Base-by-base conservation (phyloP, 2,329 filamentous ascomycete species). In the Fusarium armeniacum region DNA sequence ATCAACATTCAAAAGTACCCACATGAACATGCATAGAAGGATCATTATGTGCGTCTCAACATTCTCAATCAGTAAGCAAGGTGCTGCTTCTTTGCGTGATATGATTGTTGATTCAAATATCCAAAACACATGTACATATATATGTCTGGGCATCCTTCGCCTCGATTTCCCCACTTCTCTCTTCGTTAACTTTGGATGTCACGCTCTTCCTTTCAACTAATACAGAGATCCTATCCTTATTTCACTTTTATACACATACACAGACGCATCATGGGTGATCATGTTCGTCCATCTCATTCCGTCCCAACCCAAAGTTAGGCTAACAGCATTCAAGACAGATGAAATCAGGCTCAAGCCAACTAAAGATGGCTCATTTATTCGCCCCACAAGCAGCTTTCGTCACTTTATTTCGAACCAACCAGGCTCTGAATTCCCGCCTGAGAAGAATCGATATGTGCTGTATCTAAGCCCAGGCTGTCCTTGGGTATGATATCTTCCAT, bases 401-500 rank as follows among this genome's bases (percentile, higher is more conserved):
- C 79, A 85, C 66, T 83, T 77, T 61, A 80, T 91, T 52, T 89
- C 87, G 1, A 83, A 79, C 6, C 81, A 85, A 12, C 78, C 84
- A 0, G 77, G 76, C 10, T 81, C 87, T 3, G 79, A 80, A 22
- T 91, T 89, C 62, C 84, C 88, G 0, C 83, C 88, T 0, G 87
- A 89, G 65, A 85, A 83, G 61, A 84, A 83, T 51, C 85, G 89
- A 20, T 91, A 91, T 78, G 86, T 84, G 0, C 79, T 91, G 6
- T 91, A 91, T 75, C 76, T 90, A 46, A 86, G 87, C 41, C 83
- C 83, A 7, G 84, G 84, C 9, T 91, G 89, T 69, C 89, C 89
- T 6, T 91, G 89, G 89, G 88, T 88, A 44, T n/a, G 75, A 35
- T 5, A 11, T 18, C 13, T 30, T 5, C 0, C 6, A 18, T 13